These are phyloP conservation scores for Bacidia rubella DNA, from an alignment of 495 filamentous ascomycete genomes.

Conservation along the genomic window DNA sequence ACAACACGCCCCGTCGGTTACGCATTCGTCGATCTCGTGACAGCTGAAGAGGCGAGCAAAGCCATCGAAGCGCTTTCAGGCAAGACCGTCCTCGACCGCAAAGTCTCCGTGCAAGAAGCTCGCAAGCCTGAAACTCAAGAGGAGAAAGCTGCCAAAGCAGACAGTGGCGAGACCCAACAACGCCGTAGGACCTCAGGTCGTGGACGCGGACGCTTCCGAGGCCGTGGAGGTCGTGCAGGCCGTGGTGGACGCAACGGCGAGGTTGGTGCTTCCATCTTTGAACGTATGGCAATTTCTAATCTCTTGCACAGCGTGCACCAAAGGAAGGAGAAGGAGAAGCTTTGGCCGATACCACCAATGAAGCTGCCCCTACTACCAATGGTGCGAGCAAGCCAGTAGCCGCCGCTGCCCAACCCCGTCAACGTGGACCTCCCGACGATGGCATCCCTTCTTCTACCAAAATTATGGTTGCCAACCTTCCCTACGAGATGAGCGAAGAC, in stretches of 20 bases:
- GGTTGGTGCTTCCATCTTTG: constrained; percentile 20
- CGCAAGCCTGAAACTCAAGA: constrained; percentile 85
- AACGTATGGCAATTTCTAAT: background rate
- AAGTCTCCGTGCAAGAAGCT: constrained; percentile 96
- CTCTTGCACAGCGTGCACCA: background rate
- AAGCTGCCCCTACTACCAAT: constrained; percentile 37
- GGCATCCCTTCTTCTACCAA: constrained; percentile 98
- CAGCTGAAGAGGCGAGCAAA: constrained; percentile 82
- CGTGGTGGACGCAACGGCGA: constrained; percentile 49
- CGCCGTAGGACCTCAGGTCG: constrained; percentile 69
- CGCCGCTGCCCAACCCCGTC: constrained; percentile 37
- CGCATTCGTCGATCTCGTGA: constrained; percentile 94
- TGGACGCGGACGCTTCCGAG: constrained; percentile 62
- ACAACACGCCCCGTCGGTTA: constrained; percentile 97
- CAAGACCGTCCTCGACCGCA: constrained; percentile 91
- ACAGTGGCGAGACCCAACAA: constrained; percentile 56
- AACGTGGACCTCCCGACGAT: constrained; percentile 94
- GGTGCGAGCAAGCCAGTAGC: constrained; percentile 31
- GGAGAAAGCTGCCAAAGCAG: constrained; percentile 55
- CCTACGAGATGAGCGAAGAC: constrained; percentile 93
- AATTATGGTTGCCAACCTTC: constrained; percentile 99
- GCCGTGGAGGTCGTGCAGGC: constrained; percentile 50
- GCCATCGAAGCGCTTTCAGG: constrained; percentile 90
- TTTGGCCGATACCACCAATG: constrained; percentile 47
- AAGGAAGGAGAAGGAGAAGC: constrained; percentile 18